phyloP scores from a whole-genome alignment of 2,329 filamentous ascomycete species.

The Cladosporium austrohemisphaericum region DNA sequence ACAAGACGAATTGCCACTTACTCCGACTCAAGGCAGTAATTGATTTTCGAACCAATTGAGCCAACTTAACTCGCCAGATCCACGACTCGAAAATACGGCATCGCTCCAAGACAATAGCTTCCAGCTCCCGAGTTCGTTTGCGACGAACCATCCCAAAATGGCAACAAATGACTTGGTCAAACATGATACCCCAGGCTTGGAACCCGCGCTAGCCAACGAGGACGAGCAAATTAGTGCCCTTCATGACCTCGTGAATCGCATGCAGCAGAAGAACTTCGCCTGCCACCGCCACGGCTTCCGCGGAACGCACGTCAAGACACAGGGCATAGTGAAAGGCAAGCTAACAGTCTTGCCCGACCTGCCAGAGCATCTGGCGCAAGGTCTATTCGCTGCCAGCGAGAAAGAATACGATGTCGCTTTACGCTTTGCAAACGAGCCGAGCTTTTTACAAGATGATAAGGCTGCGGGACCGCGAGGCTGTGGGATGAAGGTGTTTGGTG shows the following conservation, averaged over 20 bases:
- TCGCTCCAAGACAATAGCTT: too few species aligned
- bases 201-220: conserved; percentile 17
- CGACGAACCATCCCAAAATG: background rate
- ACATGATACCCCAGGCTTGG: conserved; percentile 11
- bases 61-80: too few species aligned
- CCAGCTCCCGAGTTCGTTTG: too few species aligned
- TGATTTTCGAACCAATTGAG: too few species aligned
- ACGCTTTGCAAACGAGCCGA: conserved; percentile 23
- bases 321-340: conserved; percentile 24
- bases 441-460: conserved; percentile 19
- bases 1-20: too few species aligned
- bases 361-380: conserved; percentile 22
- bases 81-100: too few species aligned
- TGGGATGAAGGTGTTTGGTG: conserved; percentile 24
- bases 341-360: conserved; percentile 22
- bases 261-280: conserved; percentile 22
- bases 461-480: conserved; percentile 22
- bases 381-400: conserved; percentile 30
- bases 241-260: conserved; percentile 17
- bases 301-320: conserved; percentile 24
- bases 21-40: too few species aligned
- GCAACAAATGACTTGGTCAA: background rate
- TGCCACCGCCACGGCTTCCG: conserved; percentile 22
- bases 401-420: conserved; percentile 19
- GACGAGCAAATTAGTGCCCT: conserved; percentile 17